A percentile compares a stretch with the other conserved stretches of the same genome.
Conservation (phyloP, 495 filamentous ascomycete genomes). For the Immersiella caudata region DNA sequence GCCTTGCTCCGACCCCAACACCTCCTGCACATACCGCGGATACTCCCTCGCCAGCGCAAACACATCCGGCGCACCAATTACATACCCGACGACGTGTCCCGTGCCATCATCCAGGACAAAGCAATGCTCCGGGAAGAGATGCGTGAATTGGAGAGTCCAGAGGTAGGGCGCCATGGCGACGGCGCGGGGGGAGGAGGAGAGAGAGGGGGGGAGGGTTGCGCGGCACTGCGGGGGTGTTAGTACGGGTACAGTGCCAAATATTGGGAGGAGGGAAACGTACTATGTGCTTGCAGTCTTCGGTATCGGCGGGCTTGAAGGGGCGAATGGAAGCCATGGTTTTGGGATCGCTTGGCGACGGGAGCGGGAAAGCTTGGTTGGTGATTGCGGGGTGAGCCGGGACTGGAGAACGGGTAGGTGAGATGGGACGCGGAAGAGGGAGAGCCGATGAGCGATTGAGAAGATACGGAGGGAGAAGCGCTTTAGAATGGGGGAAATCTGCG, state of each 20-base stretch:
- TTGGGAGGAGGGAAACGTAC: slow-evolving; percentile 27
- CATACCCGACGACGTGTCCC: slow-evolving; percentile 45
- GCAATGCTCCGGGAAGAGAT: slow-evolving; percentile 40
- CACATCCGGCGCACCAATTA: slow-evolving; percentile 44
- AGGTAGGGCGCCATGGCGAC: slow-evolving; percentile 43
- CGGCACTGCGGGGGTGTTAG: slow-evolving; percentile 38
- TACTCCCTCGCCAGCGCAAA: slow-evolving; percentile 35
- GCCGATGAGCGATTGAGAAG: too few species aligned
- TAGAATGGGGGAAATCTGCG: neutral
- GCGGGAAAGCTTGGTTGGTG: neutral
- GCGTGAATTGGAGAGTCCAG: slow-evolving; percentile 50
- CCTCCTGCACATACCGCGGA: slow-evolving; percentile 33
- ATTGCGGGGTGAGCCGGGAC: neutral
- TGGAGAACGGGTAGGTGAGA: neutral
- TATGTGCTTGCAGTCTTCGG: slow-evolving; percentile 39
- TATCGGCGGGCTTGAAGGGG: slow-evolving; percentile 30
- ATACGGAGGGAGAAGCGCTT: neutral
- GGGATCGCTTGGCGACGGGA: neutral
- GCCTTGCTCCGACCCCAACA: slow-evolving; percentile 32
- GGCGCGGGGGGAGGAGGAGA: slow-evolving; percentile 30
- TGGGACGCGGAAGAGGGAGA: neutral
- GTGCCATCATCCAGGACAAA: slow-evolving; percentile 47
- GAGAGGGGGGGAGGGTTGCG: slow-evolving; percentile 43
- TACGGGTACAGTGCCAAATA: neutral
- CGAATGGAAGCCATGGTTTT: slow-evolving; percentile 19